These are phyloP conservation scores for Acanthochlamys bracteata DNA, from an alignment of 106 monocot genomes.

Conservation along the genomic window DNA sequence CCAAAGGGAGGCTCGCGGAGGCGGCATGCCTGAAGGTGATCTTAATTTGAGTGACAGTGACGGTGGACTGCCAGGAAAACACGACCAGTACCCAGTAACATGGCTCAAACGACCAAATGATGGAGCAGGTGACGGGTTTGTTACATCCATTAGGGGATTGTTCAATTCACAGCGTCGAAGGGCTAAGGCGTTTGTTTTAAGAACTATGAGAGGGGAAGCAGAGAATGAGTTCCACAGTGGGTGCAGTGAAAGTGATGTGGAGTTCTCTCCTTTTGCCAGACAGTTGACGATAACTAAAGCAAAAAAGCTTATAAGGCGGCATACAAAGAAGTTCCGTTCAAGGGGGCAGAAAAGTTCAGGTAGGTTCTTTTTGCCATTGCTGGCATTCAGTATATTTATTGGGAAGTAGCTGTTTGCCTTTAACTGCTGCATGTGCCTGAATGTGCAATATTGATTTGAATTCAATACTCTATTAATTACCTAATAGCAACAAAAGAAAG, in stretches of 20 bases:
- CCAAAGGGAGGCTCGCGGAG: constrained; percentile 36
- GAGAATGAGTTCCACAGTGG: constrained; percentile 65
- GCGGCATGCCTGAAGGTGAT: constrained; percentile 46
- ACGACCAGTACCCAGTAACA: constrained; percentile 41
- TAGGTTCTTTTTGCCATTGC: constrained; percentile 7
- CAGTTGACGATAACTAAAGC: constrained; percentile 89
- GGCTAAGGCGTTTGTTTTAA: constrained; percentile 74
- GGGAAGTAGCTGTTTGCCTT: not conserved
- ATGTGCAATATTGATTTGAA: no score
- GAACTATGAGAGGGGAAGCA: constrained; percentile 84
- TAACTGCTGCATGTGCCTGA: not conserved
- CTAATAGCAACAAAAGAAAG: no score
- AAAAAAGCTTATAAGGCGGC: constrained; percentile 68
- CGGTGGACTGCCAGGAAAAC: constrained; percentile 45
- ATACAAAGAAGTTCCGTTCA: constrained; percentile 71
- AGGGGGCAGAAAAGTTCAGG: constrained; percentile 57
- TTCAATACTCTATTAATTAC: no score
- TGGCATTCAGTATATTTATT: no score
- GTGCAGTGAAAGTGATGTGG: constrained; percentile 78
- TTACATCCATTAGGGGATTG: constrained; percentile 84
- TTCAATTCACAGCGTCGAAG: constrained; percentile 84
- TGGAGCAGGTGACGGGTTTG: constrained; percentile 96
- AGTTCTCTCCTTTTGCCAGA: constrained; percentile 81
- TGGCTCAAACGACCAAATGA: constrained; percentile 58
- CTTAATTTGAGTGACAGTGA: constrained; percentile 76